Evolutionary conservation across 2,329 filamentous ascomycete species (phyloP).

Genomic region (Ceratocystis variospora): DNA sequence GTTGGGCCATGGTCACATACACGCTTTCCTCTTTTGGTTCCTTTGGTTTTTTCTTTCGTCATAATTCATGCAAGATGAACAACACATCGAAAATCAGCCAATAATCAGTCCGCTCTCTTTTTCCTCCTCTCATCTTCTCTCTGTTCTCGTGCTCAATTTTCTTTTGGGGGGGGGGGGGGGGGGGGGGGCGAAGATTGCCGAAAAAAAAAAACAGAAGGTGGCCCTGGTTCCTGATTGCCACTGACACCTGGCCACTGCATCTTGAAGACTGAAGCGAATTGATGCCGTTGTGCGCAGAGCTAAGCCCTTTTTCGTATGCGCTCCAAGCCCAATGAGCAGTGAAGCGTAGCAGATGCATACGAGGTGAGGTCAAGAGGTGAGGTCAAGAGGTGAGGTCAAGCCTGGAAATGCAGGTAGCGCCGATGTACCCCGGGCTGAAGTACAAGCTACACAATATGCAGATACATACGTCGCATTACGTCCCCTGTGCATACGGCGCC

Average conservation of each 20-base stretch:
- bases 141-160: not conserved
- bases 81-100: not conserved
- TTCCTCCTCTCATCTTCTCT: not conserved
- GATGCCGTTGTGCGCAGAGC: no score
- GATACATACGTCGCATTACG: no score
- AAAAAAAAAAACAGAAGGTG: not conserved
- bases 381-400: no score
- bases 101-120: not conserved
- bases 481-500: no score
- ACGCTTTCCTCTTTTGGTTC: not conserved
- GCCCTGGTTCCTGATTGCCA: not conserved
- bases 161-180: not conserved
- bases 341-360: no score
- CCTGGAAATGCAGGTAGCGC: no score
- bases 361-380: no score
- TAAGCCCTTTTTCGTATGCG: no score
- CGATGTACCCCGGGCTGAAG: no score
- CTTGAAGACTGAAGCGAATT: no score
- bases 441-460: no score
- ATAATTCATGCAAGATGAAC: not conserved
- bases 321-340: no score
- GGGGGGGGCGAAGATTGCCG: not conserved
- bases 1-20: not conserved
- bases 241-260: not conserved
- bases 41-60: not conserved